These are phyloP conservation scores for Hericium erinaceus DNA, from an alignment of 768 basidiomycete species.

Conservation along the genomic window DNA sequence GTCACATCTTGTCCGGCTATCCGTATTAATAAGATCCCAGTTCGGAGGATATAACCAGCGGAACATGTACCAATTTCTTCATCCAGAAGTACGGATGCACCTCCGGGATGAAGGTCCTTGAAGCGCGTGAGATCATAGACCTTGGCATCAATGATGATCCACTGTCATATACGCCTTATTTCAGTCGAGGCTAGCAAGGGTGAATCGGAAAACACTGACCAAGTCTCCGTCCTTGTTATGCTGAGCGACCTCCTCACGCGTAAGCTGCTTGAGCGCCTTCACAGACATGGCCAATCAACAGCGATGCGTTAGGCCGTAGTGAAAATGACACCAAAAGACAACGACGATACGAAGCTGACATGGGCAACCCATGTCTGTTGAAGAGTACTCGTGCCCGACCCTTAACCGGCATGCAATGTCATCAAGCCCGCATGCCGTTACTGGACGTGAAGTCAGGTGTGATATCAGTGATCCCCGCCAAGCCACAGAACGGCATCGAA, in stretches of 20 bases:
- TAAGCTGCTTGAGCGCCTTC: conserved; percentile 32
- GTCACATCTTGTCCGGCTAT: conserved; percentile 70
- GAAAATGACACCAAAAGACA: too few relatives aligned
- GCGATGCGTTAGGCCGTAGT: too few relatives aligned
- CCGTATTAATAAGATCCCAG: too few relatives aligned
- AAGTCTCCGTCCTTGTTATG: conserved; percentile 74
- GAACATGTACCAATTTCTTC: conserved; percentile 52
- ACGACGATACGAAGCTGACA: too few relatives aligned
- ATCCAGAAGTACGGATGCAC: conserved; percentile 62
- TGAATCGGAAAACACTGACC: conserved; percentile 25
- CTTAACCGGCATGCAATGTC: too few relatives aligned
- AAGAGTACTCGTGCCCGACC: too few relatives aligned
- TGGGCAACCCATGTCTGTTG: too few relatives aligned
- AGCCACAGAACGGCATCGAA: too few relatives aligned
- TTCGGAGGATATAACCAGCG: too few relatives aligned
- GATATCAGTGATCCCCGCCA: too few relatives aligned
- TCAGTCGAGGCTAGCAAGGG: not conserved
- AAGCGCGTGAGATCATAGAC: conserved; percentile 81
- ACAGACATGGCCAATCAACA: not conserved
- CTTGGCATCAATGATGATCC: conserved; percentile 78
- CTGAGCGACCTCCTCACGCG: conserved; percentile 64
- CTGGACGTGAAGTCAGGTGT: too few relatives aligned
- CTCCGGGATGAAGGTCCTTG: conserved; percentile 76
- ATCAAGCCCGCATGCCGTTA: too few relatives aligned
- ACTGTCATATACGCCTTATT: conserved; percentile 29